Evolutionary conservation across 495 filamentous ascomycete genomes (phyloP), one percentile per base, ranked within the genome.

Genomic region (Letharia lupina): DNA sequence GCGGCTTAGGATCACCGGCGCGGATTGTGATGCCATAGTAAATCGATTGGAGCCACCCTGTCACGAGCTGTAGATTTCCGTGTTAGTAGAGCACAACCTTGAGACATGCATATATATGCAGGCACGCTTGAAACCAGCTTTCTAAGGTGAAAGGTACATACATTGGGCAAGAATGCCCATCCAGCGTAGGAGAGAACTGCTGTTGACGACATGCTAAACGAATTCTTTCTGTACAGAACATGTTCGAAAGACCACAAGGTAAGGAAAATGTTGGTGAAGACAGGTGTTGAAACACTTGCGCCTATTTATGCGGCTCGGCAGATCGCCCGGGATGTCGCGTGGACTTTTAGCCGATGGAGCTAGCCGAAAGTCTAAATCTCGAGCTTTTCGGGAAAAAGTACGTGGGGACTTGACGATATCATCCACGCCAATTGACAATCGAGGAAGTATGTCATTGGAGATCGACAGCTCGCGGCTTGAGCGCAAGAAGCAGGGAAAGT

Each of bases 21-120:
- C 94, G 93, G 70, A 96, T 93, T 23, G 90, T 89, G 68, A 98
- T 79, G 72, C 87, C 80, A 80, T 97, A 98, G 79, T 90, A 96
- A 68, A 96, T 74, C 58, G 80, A 82, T 70, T 97, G 91, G 15
- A 91, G 69, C 78, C 88, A 90, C 68, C 86, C 85, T 63, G 91
- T 93, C 31, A 85, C 88, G 72, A 95, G 83, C 89, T 93, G 71
- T 33, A 42, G 48, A 52, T 28, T 7, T 47, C 45, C 44, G 20
- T 1, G 40, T 64, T 37, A 62, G 66, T 35, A 64, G 37, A 28
- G 41, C 39, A 33, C 23, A 37, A 57, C 16, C 31, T 47, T 63
- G n/a, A 42, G 56, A 15, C 20, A 28, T 60, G 39, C n/a, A 10
- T 60, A 33, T 15, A 10, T 41, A 62, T 37, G 28, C 35, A 10